Evolutionary conservation across 1,139 yeast species (phyloP), one percentile per base, ranked within the genome.

Genomic region (Kodamaea alishanica): DNA sequence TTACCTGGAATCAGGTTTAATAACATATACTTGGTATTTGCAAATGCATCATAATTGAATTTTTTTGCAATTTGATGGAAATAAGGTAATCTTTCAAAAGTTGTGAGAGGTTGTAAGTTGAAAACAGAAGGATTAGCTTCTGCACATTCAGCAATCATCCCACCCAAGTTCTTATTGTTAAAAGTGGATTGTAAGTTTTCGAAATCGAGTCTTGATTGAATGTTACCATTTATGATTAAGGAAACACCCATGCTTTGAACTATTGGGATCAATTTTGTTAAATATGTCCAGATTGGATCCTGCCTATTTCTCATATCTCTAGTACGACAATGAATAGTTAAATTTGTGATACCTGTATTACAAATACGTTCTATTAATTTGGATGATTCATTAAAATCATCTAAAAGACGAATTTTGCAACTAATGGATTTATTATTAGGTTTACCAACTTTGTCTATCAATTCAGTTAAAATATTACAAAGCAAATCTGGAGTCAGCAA

Each of bases 131-230:
- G 92, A 55, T 92, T 90, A 7, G 75, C 57, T 60, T 92, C 97
- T 0, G 97, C 97, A 26, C 81, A 79, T 36, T 89, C 85, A 1
- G 97, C 98, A 49, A 90, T 81, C 98, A 92, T 92, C 6, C 88
- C 92, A 2, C 97, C 96, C 9, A 83, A 49, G 8, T 55, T 60
- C 41, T 76, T 76, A 2, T 71, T 65, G 0, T 81, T 79, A 53
- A 76, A 78, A 22, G 62, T 62, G 6, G 60, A 50, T 49, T 79
- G 81, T 34, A 90, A 54, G 26, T 65, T 63, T n/a, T 54, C 48
- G 46, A 76, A 77, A 44, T 90, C 94, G 8, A 56, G 48, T 30
- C 80, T 65, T 33, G 77, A 70, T 42, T 65, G 68, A 6, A 92
- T 65, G 27, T 79, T 87, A 2, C 98, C 98, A 57, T 92, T 92